phyloP scores from a whole-genome alignment of 1,284 basidiomycete species.

The Mycosarcoma mackinlayi region DNA sequence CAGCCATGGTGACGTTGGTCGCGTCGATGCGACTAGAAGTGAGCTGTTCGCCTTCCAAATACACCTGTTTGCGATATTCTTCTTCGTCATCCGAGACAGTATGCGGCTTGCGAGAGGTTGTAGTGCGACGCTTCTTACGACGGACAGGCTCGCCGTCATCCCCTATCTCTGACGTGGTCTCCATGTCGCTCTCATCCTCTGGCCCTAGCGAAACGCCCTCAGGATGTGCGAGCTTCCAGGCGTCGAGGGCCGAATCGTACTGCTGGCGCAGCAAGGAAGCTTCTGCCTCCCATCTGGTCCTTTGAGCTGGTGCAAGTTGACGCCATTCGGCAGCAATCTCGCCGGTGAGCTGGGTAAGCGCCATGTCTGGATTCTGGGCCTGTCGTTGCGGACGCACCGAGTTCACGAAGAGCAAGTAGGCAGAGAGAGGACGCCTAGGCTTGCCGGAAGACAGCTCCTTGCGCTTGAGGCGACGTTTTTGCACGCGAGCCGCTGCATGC shows the following conservation, averaged over 20 bases:
- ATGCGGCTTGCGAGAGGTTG: constrained; percentile 26
- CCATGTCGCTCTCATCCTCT: constrained; percentile 49
- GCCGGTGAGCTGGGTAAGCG: constrained; percentile 38
- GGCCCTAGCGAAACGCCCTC: constrained; percentile 37
- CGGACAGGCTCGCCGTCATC: constrained; percentile 34
- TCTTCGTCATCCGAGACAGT: constrained; percentile 58
- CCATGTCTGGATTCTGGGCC: constrained; percentile 25
- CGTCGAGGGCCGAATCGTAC: constrained; percentile 33
- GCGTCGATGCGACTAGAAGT: constrained; percentile 40
- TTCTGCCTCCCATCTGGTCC: constrained; percentile 40
- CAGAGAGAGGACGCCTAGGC: constrained; percentile 33
- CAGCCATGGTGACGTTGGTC: constrained; percentile 38
- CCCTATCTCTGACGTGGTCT: constrained; percentile 43
- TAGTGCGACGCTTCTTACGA: constrained; percentile 26
- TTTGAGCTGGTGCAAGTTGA: constrained; percentile 19
- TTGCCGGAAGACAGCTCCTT: constrained; percentile 44
- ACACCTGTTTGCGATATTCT: constrained; percentile 46
- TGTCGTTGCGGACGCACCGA: constrained; percentile 36
- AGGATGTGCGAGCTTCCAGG: constrained; percentile 36
- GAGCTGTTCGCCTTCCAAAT: constrained; percentile 31
- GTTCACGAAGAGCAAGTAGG: constrained; percentile 49
- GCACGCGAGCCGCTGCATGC: constrained; percentile 22
- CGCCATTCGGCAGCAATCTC: constrained; percentile 48
- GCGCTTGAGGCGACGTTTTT: constrained; percentile 45
- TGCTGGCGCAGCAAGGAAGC: constrained; percentile 28